Evolutionary conservation across 1,139 yeast genomes (phyloP), one percentile per base, ranked within the genome.

Genomic region (Scheffersomyces insectosa): DNA sequence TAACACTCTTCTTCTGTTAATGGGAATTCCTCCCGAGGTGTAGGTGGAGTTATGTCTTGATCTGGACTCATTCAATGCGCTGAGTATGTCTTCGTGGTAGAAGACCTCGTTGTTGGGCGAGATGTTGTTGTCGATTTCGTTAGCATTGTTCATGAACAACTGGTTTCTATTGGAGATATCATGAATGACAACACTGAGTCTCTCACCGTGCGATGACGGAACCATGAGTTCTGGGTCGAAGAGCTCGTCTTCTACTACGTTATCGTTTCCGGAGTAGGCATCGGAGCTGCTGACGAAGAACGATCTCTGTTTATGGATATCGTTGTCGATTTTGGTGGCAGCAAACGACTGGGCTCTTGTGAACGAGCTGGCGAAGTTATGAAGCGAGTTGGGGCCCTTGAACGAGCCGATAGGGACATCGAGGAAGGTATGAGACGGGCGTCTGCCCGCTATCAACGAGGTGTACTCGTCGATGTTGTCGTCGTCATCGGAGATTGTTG

Each of bases 161-260:
- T 55, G 65, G 51, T 66, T 64, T 45, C 70, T 51, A 41, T 57
- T 51, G 33, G 60, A 47, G 15, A 59, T 42, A 45, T 71, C 77
- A 44, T 69, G 66, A 30, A 72, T 57, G 4, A 83, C 83, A 1
- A 79, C 68, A 13, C 90, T 83, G 39, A 85, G 66, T 38, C 87
- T 69, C 50, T 83, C 79, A 23, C 95, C 95, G 42, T 79, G 62
- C 23, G 71, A 59, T 6, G 87, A 73, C 1, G 91, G 91, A 1
- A 83, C 80, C 73, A 85, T 67, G n/a, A 87, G 76, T 35, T 78
- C 82, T 0, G 88, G 88, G 56, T 85, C 91, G 51, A 79, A 80
- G n/a, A 81, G 63, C 57, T 83, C 89, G 53, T 83, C 88, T 28
- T 69, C 76, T 31, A 46, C 49, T 3, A 42, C 59, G 8, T 48